Percentiles rank a stretch among this genome's conserved stretches.
phyloP scores from a whole-genome alignment of 345 rosid genomes.

The Ceriops tagal region DNA sequence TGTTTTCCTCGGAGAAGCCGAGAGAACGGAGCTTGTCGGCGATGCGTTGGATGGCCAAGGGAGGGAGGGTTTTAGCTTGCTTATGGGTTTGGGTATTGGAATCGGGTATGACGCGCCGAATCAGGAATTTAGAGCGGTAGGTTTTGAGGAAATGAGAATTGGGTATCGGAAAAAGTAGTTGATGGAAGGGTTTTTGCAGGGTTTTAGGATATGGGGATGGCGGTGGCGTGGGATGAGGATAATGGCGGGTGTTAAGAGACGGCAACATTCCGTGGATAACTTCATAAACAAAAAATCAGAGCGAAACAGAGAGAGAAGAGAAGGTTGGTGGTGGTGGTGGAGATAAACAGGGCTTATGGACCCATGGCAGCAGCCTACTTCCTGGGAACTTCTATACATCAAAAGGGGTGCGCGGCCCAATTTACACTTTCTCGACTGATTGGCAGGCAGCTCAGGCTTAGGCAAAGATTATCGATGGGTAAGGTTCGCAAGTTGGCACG shows the following conservation, averaged over 20 bases:
- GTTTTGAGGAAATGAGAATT: background rate
- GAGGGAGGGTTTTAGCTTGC: slow-evolving; percentile 39
- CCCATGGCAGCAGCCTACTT: too few relatives aligned
- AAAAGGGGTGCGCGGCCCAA: too few relatives aligned
- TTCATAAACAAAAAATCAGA: background rate
- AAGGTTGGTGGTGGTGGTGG: too few relatives aligned
- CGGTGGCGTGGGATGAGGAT: too few relatives aligned
- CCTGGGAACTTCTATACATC: too few relatives aligned
- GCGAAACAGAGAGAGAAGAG: too few relatives aligned
- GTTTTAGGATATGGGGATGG: background rate
- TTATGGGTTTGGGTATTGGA: background rate
- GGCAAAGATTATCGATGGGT: too few relatives aligned
- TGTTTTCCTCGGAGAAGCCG: slow-evolving; percentile 52
- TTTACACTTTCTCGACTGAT: too few relatives aligned
- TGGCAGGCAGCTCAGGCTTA: too few relatives aligned
- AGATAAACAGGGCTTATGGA: too few relatives aligned
- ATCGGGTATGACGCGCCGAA: background rate
- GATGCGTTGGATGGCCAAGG: slow-evolving; percentile 75
- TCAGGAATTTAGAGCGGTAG: background rate
- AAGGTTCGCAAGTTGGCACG: too few relatives aligned
- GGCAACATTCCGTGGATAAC: slow-evolving; percentile 12
- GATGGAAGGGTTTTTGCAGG: background rate
- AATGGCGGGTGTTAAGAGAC: slow-evolving; percentile 2
- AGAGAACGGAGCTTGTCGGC: slow-evolving; percentile 95
- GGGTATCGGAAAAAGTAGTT: background rate